Percentiles rank a stretch among this genome's conserved stretches.
phyloP scores from a whole-genome alignment of 2,329 filamentous ascomycete species.

The Diaporthe sp. region DNA sequence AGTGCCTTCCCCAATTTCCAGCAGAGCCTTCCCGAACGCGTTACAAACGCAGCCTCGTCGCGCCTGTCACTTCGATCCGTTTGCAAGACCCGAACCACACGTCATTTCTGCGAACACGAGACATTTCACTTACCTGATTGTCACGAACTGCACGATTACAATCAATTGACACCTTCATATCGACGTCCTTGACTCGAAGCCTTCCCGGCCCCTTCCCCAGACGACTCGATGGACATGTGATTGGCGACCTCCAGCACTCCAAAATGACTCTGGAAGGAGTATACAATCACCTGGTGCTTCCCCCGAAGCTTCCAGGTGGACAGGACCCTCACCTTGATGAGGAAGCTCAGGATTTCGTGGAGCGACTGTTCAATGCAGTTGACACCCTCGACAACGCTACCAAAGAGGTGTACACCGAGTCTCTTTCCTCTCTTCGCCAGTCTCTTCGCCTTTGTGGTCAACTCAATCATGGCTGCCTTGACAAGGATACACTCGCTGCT shows the following conservation, averaged over 20 bases:
- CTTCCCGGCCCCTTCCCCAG: not conserved
- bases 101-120: too few species aligned
- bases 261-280: constrained; percentile 27
- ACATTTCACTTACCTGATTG: too few species aligned
- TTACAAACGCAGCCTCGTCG: not conserved
- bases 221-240: not conserved
- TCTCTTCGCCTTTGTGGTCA: constrained; percentile 12
- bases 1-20: not conserved
- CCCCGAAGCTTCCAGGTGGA: constrained; percentile 52
- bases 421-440: not conserved
- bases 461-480: constrained; percentile 32
- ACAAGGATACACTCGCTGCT: constrained; percentile 12
- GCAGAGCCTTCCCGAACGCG: not conserved
- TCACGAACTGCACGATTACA: too few species aligned
- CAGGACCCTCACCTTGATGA: constrained; percentile 47
- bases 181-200: not conserved
- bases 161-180: not conserved
- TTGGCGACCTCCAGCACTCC: not conserved
- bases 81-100: not conserved
- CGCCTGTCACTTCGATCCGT: not conserved
- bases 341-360: constrained; percentile 46
- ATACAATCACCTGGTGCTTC: constrained; percentile 57
- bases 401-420: not conserved
- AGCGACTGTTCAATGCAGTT: constrained; percentile 38
- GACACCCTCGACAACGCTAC: not conserved